These are phyloP conservation scores for Quercus engelmannii DNA, from an alignment of 306 rosid species.

Conservation along the genomic window DNA sequence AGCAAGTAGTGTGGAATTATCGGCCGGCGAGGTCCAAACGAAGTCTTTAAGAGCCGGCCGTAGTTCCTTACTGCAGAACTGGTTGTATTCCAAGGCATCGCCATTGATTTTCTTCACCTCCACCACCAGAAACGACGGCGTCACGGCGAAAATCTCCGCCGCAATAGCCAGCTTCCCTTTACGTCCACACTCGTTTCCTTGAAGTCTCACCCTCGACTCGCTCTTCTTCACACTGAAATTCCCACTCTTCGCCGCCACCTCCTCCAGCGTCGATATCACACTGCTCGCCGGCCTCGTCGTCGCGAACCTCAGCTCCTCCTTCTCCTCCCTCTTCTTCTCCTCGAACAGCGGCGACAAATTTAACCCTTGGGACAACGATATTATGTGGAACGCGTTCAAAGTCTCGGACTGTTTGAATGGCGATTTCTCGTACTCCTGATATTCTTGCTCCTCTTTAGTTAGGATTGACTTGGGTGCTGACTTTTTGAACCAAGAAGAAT, in stretches of 20 bases:
- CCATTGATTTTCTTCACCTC: constrained; percentile 89
- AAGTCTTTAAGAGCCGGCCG: constrained; percentile 92
- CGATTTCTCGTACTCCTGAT: constrained; percentile 27
- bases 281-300: constrained; percentile 78
- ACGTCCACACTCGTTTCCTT: constrained; percentile 64
- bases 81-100: constrained; percentile 84
- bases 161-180: constrained; percentile 77
- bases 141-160: constrained; percentile 72
- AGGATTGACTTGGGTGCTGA: constrained; percentile 37
- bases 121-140: constrained; percentile 81
- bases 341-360: constrained; percentile 81
- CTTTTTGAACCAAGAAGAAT: constrained; percentile 71
- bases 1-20: constrained; percentile 35
- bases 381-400: constrained; percentile 83
- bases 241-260: constrained; percentile 66
- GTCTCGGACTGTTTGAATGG: constrained; percentile 32
- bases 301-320: constrained; percentile 79
- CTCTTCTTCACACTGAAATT: constrained; percentile 69
- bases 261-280: constrained; percentile 80
- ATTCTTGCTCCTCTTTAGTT: constrained; percentile 30
- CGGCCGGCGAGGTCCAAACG: constrained; percentile 57
- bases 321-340: constrained; percentile 78
- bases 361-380: constrained; percentile 70
- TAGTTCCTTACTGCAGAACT: constrained; percentile 90
- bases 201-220: constrained; percentile 66